Percentiles rank a stretch among this genome's conserved stretches.
phyloP scores from a whole-genome alignment of 257 asterid species.

The Capsicum pubescens region DNA sequence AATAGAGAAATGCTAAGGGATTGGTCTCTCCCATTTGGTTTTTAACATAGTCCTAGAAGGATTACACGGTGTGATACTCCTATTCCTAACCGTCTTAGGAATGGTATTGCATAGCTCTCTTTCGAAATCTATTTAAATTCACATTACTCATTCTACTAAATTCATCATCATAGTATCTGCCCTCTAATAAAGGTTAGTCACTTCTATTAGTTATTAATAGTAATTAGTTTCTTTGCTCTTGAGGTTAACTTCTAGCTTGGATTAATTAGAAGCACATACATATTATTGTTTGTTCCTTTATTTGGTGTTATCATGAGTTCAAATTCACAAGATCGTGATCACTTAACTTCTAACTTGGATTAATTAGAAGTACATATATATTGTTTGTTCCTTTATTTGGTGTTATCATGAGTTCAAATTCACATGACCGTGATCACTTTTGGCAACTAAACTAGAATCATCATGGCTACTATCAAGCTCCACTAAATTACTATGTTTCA shows the following conservation, averaged over 20 bases:
- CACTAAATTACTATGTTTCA: not conserved
- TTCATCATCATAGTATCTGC: not conserved
- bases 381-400: too few relatives aligned
- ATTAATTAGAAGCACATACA: not conserved
- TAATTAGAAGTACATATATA: not conserved
- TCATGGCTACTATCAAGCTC: not conserved
- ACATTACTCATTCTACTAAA: not conserved
- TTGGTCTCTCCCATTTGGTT: too few relatives aligned
- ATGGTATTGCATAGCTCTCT: not conserved
- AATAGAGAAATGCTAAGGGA: too few relatives aligned
- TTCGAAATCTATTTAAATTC: not conserved
- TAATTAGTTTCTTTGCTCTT: not conserved
- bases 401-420: not conserved
- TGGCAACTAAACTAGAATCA: not conserved
- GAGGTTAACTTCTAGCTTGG: too few relatives aligned
- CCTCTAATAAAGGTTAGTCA: not conserved
- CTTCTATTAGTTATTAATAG: not conserved
- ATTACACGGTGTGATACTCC: not conserved
- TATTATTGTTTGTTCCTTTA: too few relatives aligned
- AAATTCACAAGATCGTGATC: not conserved
- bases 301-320: not conserved
- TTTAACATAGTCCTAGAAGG: not conserved
- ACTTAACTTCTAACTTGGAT: too few relatives aligned
- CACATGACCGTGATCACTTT: not conserved
- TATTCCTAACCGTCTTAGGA: not conserved